Evolutionary conservation across 176 grass and related monocot species (phyloP), one percentile per base, ranked within the genome.

Genomic region (Musa beccarii): DNA sequence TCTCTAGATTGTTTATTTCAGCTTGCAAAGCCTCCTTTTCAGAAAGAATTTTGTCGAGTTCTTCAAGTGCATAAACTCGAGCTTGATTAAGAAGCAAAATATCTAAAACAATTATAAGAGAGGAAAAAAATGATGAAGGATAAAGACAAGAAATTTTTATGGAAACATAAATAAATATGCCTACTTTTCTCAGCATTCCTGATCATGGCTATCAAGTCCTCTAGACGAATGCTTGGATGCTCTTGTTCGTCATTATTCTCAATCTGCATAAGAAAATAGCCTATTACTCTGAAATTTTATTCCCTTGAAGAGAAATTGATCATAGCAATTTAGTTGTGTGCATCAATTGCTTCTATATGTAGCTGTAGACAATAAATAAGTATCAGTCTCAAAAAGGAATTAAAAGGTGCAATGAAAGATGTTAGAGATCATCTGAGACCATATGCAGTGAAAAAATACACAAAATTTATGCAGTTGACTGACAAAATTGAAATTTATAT

Each of bases 11-110:
- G 29, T 84, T 79, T 24, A 93, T 85, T 86, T 91, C 85, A 16
- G 64, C 78, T 72, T 89, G 78, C 29, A 97, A 89, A 52, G 80
- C 74, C 77, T 93, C 90, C 62, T 98, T 98, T 79, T 98, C 94
- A 81, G 81, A 83, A 79, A 89, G 78, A 90, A 98, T 65, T 89
- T 84, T 98, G 43, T 93, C 90, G 78, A 88, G 63, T 79, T 66
- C 78, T 84, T 87, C 84, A 69, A 93, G 69, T 75, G 90, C 82
- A 72, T 81, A 71, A 79, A 93, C 67, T 74, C 86, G 89, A 80
- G 90, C 94, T 87, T 93, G 81, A 91, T 98, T 98, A 73, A 98
- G 79, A 85, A 91, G 88, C 79, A 93, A 75, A 85, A 93, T 89
- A 91, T 98, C 94, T 98, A 86, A 52, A 23, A 20, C 25, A 61